Conservation (phyloP, 129 eudicot genomes). For the Lactuca sativa region DNA sequence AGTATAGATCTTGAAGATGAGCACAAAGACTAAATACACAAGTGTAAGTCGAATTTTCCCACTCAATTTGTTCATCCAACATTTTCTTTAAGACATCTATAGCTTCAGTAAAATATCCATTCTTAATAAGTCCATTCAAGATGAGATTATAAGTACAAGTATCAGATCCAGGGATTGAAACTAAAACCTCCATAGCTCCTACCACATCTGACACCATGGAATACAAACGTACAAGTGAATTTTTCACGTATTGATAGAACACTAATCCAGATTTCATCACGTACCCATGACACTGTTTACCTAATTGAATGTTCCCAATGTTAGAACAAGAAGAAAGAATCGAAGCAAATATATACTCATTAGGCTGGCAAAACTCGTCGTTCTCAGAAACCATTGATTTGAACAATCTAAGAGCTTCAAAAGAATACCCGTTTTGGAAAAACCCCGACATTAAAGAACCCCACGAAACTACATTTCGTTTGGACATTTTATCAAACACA, state of each 20-base stretch:
- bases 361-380: constrained; percentile 27
- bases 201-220: background rate
- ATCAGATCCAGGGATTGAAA: background rate
- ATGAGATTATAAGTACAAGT: background rate
- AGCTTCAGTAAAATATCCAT: background rate
- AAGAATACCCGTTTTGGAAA: constrained; percentile 36
- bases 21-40: background rate
- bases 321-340: constrained; percentile 45
- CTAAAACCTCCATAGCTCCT: constrained; percentile 5
- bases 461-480: constrained; percentile 48
- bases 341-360: constrained; percentile 39
- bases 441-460: constrained; percentile 45
- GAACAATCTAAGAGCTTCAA: constrained; percentile 34
- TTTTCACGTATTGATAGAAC: constrained; percentile 4
- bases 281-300: constrained; percentile 35
- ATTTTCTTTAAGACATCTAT: background rate
- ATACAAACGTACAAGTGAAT: constrained; percentile 6
- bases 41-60: background rate
- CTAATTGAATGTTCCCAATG: constrained; percentile 32
- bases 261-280: constrained; percentile 8
- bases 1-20: background rate
- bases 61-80: background rate
- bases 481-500: constrained; percentile 41
- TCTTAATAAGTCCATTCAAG: background rate
- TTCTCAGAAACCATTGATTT: constrained; percentile 39